Conservation (phyloP, 2,329 filamentous ascomycete genomes). For the Fusarium continuum region DNA sequence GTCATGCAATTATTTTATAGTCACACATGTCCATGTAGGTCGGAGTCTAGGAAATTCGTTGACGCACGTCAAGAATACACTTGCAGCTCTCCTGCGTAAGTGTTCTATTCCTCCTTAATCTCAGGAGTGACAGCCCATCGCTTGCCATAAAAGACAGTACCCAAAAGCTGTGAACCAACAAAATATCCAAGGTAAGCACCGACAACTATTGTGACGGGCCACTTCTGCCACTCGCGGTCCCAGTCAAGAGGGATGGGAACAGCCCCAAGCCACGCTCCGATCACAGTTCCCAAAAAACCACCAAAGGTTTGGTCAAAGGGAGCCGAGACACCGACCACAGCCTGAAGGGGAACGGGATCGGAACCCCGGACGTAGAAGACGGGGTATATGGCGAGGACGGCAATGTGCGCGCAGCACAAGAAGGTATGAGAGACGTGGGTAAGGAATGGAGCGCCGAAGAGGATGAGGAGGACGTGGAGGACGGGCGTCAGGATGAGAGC, state of each 20-base stretch:
- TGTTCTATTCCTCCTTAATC: slow-evolving; percentile 44
- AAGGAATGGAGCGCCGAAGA: slow-evolving; percentile 91
- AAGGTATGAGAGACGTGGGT: slow-evolving; percentile 82
- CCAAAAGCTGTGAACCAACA: slow-evolving; percentile 72
- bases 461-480: slow-evolving; percentile 72
- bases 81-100: not conserved
- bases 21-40: not conserved
- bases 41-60: not conserved
- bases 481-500: slow-evolving; percentile 75
- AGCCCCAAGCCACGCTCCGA: slow-evolving; percentile 92
- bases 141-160: slow-evolving; percentile 58
- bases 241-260: slow-evolving; percentile 96
- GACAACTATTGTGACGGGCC: slow-evolving; percentile 89
- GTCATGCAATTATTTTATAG: not conserved
- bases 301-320: slow-evolving; percentile 89
- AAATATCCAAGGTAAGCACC: slow-evolving; percentile 84
- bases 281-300: slow-evolving; percentile 76
- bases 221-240: slow-evolving; percentile 99
- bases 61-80: not conserved
- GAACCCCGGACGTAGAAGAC: slow-evolving; percentile 88
- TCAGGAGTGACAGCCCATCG: slow-evolving; percentile 46
- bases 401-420: slow-evolving; percentile 82
- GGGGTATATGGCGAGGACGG: slow-evolving; percentile 79
- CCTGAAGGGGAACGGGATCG: slow-evolving; percentile 74
- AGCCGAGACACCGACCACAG: slow-evolving; percentile 70